phyloP scores from a whole-genome alignment of 257 asterid genomes.

The Mitragyna speciosa region DNA sequence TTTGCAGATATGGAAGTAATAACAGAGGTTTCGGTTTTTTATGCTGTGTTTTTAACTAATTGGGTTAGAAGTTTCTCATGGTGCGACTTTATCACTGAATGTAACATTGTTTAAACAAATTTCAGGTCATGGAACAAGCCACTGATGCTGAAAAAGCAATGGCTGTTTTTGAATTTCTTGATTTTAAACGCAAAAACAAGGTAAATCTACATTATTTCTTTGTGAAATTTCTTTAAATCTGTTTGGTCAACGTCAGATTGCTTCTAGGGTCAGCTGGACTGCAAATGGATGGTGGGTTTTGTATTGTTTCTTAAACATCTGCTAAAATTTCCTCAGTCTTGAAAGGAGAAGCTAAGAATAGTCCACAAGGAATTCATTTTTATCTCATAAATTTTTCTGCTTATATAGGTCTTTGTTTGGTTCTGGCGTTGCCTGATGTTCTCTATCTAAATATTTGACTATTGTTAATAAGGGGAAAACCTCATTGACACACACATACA shows the following conservation, averaged over 20 bases:
- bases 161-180: conserved; percentile 85
- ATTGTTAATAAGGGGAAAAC: too few species aligned
- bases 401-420: neutral
- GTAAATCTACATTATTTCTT: conserved; percentile 33
- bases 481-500: neutral
- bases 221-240: conserved; percentile 4
- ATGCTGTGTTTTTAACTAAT: neutral
- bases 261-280: neutral
- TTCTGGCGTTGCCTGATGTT: neutral
- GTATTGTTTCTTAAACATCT: neutral
- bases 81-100: conserved; percentile 12
- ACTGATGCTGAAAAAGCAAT: conserved; percentile 87
- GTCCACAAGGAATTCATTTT: neutral
- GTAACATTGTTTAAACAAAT: conserved; percentile 28
- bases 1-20: neutral
- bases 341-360: neutral
- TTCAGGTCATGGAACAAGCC: conserved; percentile 90
- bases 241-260: conserved; percentile 1
- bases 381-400: neutral
- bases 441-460: neutral
- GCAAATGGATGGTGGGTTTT: neutral
- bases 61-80: conserved; percentile 1
- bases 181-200: conserved; percentile 97
- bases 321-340: neutral
- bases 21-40: neutral